Base-by-base conservation (phyloP, 177 flowering plant species). In the Vitis hybrid region DNA sequence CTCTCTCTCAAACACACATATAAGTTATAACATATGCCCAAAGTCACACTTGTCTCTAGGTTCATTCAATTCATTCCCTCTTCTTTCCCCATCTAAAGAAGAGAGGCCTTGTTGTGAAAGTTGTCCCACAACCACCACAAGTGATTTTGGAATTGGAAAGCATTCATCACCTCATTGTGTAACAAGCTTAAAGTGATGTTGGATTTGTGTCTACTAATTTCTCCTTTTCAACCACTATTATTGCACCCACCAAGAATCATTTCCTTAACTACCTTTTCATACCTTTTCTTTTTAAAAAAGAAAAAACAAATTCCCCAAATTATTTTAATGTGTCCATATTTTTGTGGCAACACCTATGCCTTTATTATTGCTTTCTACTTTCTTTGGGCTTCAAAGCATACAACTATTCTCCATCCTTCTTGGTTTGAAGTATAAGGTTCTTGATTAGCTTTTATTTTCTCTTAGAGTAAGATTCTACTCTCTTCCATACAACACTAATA, bases 41-140 rank as follows among this genome's bases (percentile, higher is more conserved):
- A 40, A 40, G 46, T 6, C 46, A 35, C 46, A 64, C 69, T 58
- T 49, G 30, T n/a, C 46, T 59, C 64, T 27, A 64, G 64, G 64
- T 50, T 56, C 73, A 60, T 60, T 58, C 70, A 65, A 48, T 64
- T 66, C 16, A 10, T 16, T 13, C n/a, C 8, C 12, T 32, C 7
- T 64, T 49, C 35, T 52, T 5, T 50, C 51, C 27, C 52, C 15
- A 52, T 35, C 56, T 59, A 49, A 60, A 21, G 62, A 15, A 18
- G 48, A 56, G 51, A 21, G 35, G 11, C 54, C 58, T 65, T 64
- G 21, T 21, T 21, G 58, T 58, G 58, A 65, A 72, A 70, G 66
- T 66, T 50, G 56, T 10, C 66, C 6, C 56, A 14, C 46, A 5
- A 15, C 27, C 60, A 9, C 24, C 18, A 7, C 18, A 16, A 18